These are phyloP conservation scores for Penicillium ochrochloron DNA, from an alignment of 495 filamentous ascomycete genomes.

Conservation along the genomic window DNA sequence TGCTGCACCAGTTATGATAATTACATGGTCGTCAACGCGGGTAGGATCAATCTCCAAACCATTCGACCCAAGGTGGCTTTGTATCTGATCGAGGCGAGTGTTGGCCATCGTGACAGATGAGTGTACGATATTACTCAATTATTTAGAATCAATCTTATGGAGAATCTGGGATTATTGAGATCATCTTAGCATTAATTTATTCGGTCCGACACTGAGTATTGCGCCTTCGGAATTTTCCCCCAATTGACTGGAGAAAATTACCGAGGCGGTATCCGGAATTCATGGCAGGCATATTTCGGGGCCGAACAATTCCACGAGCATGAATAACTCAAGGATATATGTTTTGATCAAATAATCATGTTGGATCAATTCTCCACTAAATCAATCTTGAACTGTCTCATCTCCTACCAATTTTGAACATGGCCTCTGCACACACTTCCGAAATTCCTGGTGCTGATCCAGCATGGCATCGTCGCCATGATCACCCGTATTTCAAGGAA, in stretches of 20 bases:
- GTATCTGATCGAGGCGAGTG: background rate
- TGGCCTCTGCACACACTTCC: conserved; percentile 19
- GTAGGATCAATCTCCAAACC: background rate
- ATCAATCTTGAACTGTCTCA: background rate
- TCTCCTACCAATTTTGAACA: background rate
- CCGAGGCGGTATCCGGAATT: background rate
- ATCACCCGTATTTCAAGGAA: conserved; percentile 67
- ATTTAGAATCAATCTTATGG: too few species aligned
- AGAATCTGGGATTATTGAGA: too few species aligned
- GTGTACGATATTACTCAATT: background rate
- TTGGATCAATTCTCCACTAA: conserved; percentile 33
- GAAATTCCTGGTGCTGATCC: conserved; percentile 23
- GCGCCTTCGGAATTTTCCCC: background rate
- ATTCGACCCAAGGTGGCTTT: background rate
- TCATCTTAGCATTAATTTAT: background rate
- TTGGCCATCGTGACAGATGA: background rate
- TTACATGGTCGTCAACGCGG: conserved; percentile 68
- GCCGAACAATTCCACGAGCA: background rate
- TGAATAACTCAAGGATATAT: background rate
- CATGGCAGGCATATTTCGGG: background rate
- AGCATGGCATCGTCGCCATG: conserved; percentile 17
- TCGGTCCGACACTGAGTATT: background rate
- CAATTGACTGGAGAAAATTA: background rate
- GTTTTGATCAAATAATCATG: background rate
- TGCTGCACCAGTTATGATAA: conserved; percentile 73